Percentiles rank a stretch among this genome's conserved stretches.
Evolutionary conservation across 2,329 filamentous ascomycete genomes (phyloP).

Genomic region (Dactylonectria macrodidyma): DNA sequence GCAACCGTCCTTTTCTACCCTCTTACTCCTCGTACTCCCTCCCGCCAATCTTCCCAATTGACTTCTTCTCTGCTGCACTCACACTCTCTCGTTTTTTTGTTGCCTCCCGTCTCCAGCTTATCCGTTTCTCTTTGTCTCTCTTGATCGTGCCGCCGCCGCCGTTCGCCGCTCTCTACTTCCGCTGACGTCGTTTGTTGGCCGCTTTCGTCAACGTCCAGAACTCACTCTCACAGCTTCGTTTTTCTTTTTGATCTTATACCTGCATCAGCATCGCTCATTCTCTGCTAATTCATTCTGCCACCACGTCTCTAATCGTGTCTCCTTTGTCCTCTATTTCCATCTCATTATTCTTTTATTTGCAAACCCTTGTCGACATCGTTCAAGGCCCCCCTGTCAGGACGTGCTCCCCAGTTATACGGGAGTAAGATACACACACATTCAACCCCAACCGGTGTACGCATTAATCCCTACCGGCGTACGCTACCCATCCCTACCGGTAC

Average conservation of each 20-base stretch:
- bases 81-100: neutral
- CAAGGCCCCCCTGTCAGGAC: slow-evolving; percentile 1
- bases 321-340: neutral
- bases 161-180: neutral
- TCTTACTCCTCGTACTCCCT: neutral
- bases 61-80: neutral
- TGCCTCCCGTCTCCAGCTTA: neutral
- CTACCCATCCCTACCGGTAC: neutral
- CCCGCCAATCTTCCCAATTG: neutral
- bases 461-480: neutral
- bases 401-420: slow-evolving; percentile 14
- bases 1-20: slow-evolving; percentile 10
- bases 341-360: neutral
- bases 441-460: neutral
- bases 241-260: neutral
- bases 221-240: neutral
- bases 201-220: neutral
- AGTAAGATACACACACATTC: slow-evolving; percentile 8
- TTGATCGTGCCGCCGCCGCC: no score
- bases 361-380: neutral
- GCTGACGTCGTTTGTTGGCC: slow-evolving; percentile 1
- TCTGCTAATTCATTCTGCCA: neutral
- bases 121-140: slow-evolving; percentile 1
- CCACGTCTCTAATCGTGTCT: neutral
- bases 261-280: neutral